These are phyloP conservation scores for Pilasporangium apinafurcum DNA, from an alignment of 352 stramenopile genomes.

Conservation along the genomic window DNA sequence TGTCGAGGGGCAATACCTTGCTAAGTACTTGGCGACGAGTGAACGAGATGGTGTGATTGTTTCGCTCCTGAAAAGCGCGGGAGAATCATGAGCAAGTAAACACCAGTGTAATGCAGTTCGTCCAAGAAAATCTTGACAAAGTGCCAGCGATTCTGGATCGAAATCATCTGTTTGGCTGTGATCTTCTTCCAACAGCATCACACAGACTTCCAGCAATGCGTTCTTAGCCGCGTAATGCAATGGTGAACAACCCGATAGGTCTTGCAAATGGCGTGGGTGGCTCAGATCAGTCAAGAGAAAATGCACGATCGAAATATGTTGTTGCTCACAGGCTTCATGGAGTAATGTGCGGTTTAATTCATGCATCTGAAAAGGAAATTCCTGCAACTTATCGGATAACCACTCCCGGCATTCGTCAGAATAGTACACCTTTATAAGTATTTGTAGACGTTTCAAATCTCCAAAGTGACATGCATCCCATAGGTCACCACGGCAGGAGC, in stretches of 20 bases:
- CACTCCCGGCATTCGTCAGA: no score
- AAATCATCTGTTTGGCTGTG: background rate
- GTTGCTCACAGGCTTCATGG: slow-evolving; percentile 42
- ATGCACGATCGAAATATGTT: slow-evolving; percentile 13
- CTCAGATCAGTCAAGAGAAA: slow-evolving; percentile 20
- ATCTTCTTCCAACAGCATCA: slow-evolving; percentile 23
- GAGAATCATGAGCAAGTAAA: slow-evolving; percentile 12
- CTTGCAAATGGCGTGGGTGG: slow-evolving; percentile 7
- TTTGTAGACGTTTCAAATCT: slow-evolving; percentile 29
- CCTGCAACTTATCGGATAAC: no score
- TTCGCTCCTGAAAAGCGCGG: no score
- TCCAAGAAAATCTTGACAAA: slow-evolving; percentile 28
- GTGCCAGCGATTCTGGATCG: slow-evolving; percentile 14
- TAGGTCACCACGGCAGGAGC: slow-evolving; percentile 29
- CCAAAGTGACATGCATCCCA: slow-evolving; percentile 41
- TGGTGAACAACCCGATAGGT: slow-evolving; percentile 30
- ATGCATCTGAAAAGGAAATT: slow-evolving; percentile 8
- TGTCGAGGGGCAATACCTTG: slow-evolving; percentile 11
- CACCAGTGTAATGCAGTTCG: slow-evolving; percentile 51
- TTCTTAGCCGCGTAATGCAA: slow-evolving; percentile 45
- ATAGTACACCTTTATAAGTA: slow-evolving; percentile 20
- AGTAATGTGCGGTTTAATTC: slow-evolving; percentile 34
- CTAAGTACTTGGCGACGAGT: slow-evolving; percentile 21
- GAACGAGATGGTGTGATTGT: background rate
- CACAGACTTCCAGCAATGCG: slow-evolving; percentile 32